Conservation (phyloP, 2,329 filamentous ascomycete species). For the Colletotrichum lini region DNA sequence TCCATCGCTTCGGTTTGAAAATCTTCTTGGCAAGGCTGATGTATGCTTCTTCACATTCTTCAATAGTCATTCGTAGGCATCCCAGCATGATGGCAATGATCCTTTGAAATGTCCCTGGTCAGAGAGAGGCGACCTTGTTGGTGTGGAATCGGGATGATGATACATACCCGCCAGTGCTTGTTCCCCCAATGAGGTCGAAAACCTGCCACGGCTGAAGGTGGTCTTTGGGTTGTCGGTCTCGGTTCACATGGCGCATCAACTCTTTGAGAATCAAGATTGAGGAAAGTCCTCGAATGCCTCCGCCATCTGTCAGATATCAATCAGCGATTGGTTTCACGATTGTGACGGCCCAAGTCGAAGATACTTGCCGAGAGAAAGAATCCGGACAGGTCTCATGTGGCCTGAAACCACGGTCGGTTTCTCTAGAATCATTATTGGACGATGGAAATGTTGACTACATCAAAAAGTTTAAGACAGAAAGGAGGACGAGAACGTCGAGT, state of each 20-base stretch:
- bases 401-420: background rate
- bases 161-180: constrained; percentile 38
- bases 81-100: constrained; percentile 47
- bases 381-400: constrained; percentile 22
- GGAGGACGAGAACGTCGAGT: background rate
- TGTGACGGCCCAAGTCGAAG: fast-evolving
- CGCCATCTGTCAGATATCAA: constrained; percentile 18
- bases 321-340: background rate
- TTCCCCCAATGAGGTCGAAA: constrained; percentile 44
- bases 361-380: constrained; percentile 28
- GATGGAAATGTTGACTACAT: background rate
- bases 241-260: constrained; percentile 39
- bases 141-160: fast-evolving
- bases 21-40: constrained; percentile 43
- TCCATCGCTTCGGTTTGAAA: constrained; percentile 44
- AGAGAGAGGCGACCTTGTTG: background rate
- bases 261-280: constrained; percentile 38
- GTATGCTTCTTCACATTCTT: constrained; percentile 45
- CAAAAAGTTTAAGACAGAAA: background rate
- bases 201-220: constrained; percentile 41
- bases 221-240: constrained; percentile 13
- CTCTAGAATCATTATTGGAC: background rate
- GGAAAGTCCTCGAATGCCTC: constrained; percentile 40
- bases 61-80: constrained; percentile 44
- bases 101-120: constrained; percentile 15